These are phyloP conservation scores for Phyllosticta ampelicida DNA, from an alignment of 2,329 filamentous ascomycete species.

Conservation along the genomic window DNA sequence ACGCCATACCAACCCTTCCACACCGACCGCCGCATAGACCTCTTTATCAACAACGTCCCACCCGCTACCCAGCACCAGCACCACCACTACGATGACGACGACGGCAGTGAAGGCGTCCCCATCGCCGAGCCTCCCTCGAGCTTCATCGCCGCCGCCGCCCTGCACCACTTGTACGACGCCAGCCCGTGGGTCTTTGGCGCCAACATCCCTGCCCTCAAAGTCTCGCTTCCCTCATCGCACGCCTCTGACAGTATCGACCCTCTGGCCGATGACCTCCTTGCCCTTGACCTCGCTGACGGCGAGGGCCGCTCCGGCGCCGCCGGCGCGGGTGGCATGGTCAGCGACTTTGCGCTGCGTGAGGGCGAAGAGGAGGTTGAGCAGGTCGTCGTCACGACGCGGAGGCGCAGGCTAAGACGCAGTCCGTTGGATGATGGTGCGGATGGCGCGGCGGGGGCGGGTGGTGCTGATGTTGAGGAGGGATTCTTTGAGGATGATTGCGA, in stretches of 20 bases:
- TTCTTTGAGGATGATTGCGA: conserved; percentile 93
- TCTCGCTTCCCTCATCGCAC: conserved; percentile 27
- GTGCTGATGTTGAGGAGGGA: conserved; percentile 50
- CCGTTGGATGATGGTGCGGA: conserved; percentile 28
- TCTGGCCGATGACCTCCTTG: conserved; percentile 34
- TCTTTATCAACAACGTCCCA: conserved; percentile 44
- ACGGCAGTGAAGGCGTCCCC: conserved; percentile 11
- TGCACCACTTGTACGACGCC: conserved; percentile 24
- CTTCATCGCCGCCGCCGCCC: conserved; percentile 10
- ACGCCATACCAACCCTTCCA: conserved; percentile 95
- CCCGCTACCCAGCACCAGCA: conserved; percentile 20
- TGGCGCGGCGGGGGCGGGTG: conserved; percentile 26
- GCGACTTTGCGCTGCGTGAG: conserved; percentile 39
- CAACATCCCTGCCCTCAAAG: conserved; percentile 2
- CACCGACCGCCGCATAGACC: conserved; percentile 71
- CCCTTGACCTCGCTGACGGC: conserved; percentile 19
- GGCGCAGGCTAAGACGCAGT: conserved; percentile 45
- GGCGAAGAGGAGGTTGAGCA: conserved; percentile 56
- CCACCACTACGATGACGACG: conserved; percentile 10
- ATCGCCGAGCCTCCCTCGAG: conserved; percentile 12
- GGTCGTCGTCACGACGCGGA: conserved; percentile 71
- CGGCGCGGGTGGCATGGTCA: conserved; percentile 21
- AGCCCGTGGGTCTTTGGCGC: conserved; percentile 45
- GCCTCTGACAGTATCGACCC: conserved; percentile 22
- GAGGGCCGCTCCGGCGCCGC: conserved; percentile 27